Base-by-base conservation (phyloP, 805 yeast species). In the Nakazawaea holstii region DNA sequence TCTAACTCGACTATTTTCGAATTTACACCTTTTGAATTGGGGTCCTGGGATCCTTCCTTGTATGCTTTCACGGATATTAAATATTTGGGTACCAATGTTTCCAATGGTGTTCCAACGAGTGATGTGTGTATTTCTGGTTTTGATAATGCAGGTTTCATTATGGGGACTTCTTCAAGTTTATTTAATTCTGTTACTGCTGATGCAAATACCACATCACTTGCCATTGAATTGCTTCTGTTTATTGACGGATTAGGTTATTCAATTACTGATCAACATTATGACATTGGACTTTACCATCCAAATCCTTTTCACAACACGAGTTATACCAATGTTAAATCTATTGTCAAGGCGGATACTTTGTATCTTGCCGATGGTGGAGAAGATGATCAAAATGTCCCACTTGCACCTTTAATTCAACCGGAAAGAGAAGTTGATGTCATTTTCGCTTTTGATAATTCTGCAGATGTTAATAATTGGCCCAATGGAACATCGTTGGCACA, bases 21-120 rank as follows among this genome's bases (percentile, higher is more conserved):
- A 59, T 73, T 82, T 53, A 77, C 75, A 11, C 87, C 87, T 0
- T 79, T 62, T 56, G 89, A 82, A 49, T 82, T 82, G 65, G 89
- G 87, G 0, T 79, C 84, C 0, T 82, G 87, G 86, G 85, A 80
- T 52, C 51, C 66, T 10, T 60, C 62, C 37, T 53, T 76, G 33
- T 62, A 67, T 35, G 66, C 78, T 6, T 82, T 82, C 52, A 65
- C 74, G 5, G 69, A 75, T 15, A 53, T 75, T 36, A 70, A 69
- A 49, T 81, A 72, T 53, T 58, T 82, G 30, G 88, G 88, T 0
- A 67, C 84, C 0, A 48, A 60, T 1, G 56, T 80, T 8, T 48
- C 52, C 14, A 62, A 70, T 40, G 43, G 43, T 33, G 29, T 6
- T 6, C 39, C 33, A 56, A 53, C 14, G 49, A 63, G 8, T 50